Evolutionary conservation across 2,329 filamentous ascomycete genomes (phyloP).

Genomic region (Venturiaceae sp.): DNA sequence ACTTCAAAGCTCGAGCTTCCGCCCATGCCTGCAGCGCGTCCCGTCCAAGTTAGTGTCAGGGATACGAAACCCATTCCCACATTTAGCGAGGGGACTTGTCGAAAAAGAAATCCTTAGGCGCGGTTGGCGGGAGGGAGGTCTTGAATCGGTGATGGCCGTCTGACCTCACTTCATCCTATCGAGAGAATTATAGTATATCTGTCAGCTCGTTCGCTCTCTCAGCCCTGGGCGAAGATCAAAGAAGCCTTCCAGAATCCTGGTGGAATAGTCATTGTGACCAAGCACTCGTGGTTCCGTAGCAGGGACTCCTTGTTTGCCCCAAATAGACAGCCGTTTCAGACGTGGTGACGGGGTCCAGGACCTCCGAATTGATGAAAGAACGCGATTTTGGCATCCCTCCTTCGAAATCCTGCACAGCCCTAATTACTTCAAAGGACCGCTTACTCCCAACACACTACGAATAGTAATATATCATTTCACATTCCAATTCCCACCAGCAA

Average conservation of each 20-base stretch:
- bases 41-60: not conserved
- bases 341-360: not conserved
- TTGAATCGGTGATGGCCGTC: too few species aligned
- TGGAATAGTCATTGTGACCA: not conserved
- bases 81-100: not conserved
- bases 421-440: not conserved
- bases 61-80: not conserved
- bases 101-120: not conserved
- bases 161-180: not conserved
- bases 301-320: not conserved
- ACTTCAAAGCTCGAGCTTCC: not conserved
- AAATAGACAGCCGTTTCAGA: not conserved
- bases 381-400: not conserved
- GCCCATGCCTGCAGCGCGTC: not conserved
- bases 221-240: not conserved
- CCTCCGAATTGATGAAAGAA: not conserved
- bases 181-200: not conserved
- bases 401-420: not conserved
- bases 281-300: not conserved
- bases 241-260: not conserved
- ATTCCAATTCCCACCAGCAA: not conserved
- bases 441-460: not conserved
- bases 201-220: not conserved
- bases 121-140: not conserved
- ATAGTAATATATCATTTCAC: not conserved